Evolutionary conservation across 208 protist genomes (phyloP), one percentile per base, ranked within the genome.

Genomic region (Trypanosoma theileri): DNA sequence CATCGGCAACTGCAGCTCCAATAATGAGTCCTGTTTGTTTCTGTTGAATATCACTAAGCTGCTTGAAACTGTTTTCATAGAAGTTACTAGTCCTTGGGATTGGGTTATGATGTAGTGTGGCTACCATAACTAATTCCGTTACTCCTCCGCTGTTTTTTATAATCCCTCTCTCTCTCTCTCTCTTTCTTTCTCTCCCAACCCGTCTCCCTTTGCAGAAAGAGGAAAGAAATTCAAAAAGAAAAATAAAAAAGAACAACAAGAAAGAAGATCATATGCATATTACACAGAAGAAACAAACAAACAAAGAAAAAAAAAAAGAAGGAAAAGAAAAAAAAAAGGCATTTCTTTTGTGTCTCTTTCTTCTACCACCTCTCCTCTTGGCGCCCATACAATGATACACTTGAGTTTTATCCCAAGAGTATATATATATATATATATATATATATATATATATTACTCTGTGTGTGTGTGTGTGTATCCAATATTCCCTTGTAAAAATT

Each of bases 41-140:
- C 69, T 96, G 91, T 59, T 94, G 88, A 9, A 93, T 66, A 54
- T 74, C 79, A 59, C 82, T 91, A n/a, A 93, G 86, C 56, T 96
- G 91, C 21, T 84, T 89, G 74, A 94, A 92, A 69, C 88, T 94
- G 60, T 80, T 93, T 57, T 89, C 69, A 59, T 94, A 96, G 46
- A 91, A 93, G 69, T 92, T 89, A 31, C 69, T 59, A 21, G 76
- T 71, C 41, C 61, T 14, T 16, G 63, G 58, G 59, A 51, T 19
- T 16, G 64, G n/a, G 53, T 69, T 69, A 54, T 69, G 65, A 17
- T 66, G 24, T 41, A 77, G 51, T 22, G 54, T 77, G 22, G 51
- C 48, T 22, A 71, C 59, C 65, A 76, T 76, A 45, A 44, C 35
- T 3, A 61, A 14, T 16, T 46, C 44, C 21, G 16, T 57, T 51